These are phyloP conservation scores for Datisca glomerata DNA, from an alignment of 306 rosid genomes.

Conservation along the genomic window DNA sequence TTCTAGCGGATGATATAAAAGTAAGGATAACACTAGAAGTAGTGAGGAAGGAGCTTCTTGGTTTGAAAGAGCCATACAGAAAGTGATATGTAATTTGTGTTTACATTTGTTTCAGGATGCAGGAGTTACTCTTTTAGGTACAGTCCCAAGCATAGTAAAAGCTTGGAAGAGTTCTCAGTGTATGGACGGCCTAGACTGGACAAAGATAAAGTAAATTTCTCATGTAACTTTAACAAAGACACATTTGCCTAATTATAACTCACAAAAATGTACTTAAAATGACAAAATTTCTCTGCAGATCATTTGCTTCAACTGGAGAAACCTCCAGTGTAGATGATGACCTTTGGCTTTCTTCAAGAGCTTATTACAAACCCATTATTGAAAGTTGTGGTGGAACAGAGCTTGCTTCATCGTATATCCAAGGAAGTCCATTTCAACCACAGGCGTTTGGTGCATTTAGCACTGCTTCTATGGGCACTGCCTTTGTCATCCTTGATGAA, in stretches of 20 bases:
- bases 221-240: constrained; percentile 5
- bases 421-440: constrained; percentile 56
- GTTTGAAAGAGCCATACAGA: too few relatives aligned
- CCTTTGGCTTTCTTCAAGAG: constrained; percentile 78
- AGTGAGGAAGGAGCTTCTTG: constrained; percentile 4
- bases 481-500: constrained; percentile 61
- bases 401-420: constrained; percentile 53
- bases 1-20: too few relatives aligned
- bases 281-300: constrained; percentile 38
- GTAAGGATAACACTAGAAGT: too few relatives aligned
- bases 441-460: constrained; percentile 85
- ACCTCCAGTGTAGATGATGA: constrained; percentile 75
- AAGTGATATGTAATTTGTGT: too few relatives aligned
- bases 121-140: constrained; percentile 75
- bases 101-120: constrained; percentile 72
- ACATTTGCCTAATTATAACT: too few relatives aligned
- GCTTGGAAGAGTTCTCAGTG: constrained; percentile 70
- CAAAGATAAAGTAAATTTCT: constrained; percentile 55
- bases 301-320: constrained; percentile 59
- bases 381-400: constrained; percentile 87
- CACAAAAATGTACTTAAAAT: too few relatives aligned
- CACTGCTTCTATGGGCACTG: constrained; percentile 56
- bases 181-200: constrained; percentile 84
- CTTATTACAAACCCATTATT: constrained; percentile 50
- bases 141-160: constrained; percentile 91